Evolutionary conservation across 352 stramenopile species (phyloP).

Genomic region (Phytophthora europaea): DNA sequence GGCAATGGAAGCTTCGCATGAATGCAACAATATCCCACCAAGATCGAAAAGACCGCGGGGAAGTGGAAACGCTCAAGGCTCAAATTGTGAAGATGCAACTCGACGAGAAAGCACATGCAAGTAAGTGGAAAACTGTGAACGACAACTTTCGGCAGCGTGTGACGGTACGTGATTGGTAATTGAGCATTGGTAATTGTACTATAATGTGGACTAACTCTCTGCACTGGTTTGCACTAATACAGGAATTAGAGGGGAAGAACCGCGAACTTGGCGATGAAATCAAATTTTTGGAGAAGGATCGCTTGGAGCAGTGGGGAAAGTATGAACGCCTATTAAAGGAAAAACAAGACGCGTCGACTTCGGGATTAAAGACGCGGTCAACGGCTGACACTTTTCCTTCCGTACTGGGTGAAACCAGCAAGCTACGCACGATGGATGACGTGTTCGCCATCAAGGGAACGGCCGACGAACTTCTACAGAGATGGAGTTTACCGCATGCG

Average conservation of each 20-base stretch:
- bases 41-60: constrained; percentile 67
- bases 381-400: constrained; percentile 4
- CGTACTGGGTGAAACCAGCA: constrained; percentile 15
- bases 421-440: constrained; percentile 46
- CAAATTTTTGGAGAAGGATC: constrained; percentile 82
- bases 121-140: constrained; percentile 75
- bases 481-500: constrained; percentile 33
- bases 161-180: constrained; percentile 43
- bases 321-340: constrained; percentile 69
- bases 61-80: constrained; percentile 83
- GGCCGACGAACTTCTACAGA: constrained; percentile 50
- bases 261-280: constrained; percentile 77
- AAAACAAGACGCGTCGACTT: constrained; percentile 33
- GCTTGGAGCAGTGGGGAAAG: constrained; percentile 81
- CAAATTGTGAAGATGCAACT: constrained; percentile 88
- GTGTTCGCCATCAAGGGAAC: constrained; percentile 53
- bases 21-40: constrained; percentile 62
- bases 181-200: background rate
- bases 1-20: constrained; percentile 79
- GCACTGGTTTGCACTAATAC: background rate
- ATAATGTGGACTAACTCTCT: constrained; percentile 11
- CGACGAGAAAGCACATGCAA: constrained; percentile 62
- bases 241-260: constrained; percentile 87
- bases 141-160: constrained; percentile 78
- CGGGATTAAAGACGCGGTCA: constrained; percentile 4